phyloP scores from a whole-genome alignment of 495 filamentous ascomycete species.

The Penicillium robsamsonii region DNA sequence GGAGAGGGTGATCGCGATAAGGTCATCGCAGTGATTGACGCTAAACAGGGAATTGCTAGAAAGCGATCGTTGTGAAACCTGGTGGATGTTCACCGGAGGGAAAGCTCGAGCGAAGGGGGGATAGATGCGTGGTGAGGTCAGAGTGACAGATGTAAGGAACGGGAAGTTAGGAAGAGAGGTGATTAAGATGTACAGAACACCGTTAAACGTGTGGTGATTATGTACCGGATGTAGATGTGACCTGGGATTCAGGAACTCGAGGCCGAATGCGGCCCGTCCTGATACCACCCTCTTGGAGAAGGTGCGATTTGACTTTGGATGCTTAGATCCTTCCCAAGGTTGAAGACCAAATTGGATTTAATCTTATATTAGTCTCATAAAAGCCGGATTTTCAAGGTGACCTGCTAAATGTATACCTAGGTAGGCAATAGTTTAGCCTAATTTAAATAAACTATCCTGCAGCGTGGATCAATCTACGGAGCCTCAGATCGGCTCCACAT shows the following conservation, averaged over 20 bases:
- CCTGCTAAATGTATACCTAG: too few species aligned
- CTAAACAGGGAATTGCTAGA: neutral
- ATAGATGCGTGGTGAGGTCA: conserved; percentile 19
- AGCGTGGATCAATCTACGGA: neutral
- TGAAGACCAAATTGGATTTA: neutral
- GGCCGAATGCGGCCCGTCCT: conserved; percentile 3
- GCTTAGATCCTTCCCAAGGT: neutral
- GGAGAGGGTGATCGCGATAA: conserved; percentile 83
- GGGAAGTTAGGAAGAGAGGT: conserved; percentile 1
- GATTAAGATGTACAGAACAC: neutral
- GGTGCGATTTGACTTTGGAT: neutral
- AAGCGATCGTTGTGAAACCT: neutral
- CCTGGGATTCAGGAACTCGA: neutral
- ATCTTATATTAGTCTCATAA: neutral
- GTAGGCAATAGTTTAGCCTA: neutral
- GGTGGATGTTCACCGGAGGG: neutral
- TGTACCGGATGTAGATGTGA: neutral
- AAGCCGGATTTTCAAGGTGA: too few species aligned
- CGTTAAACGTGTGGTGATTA: neutral
- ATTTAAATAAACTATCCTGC: neutral
- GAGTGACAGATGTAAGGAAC: conserved; percentile 11
- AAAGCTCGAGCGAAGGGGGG: conserved; percentile 4
- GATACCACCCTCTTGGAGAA: neutral
- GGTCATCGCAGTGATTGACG: conserved; percentile 58
- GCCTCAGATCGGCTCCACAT: conserved; percentile 10